Percentiles rank a stretch among this genome's conserved stretches.
These are phyloP conservation scores for Lophium mytilinum DNA, from an alignment of 495 filamentous ascomycete species.

Conservation along the genomic window DNA sequence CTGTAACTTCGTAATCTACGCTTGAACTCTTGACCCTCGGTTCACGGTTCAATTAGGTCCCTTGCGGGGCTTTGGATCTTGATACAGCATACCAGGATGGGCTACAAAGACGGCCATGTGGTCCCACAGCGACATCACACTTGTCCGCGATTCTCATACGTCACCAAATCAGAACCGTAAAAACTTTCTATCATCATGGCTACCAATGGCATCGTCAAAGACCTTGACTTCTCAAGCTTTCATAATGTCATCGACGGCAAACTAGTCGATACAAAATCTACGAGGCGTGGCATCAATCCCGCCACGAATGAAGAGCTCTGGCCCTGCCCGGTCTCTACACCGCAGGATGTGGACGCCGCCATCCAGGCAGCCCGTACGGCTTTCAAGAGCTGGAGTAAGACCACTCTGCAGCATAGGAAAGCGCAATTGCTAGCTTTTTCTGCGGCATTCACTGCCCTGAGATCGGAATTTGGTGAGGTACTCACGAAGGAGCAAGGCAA, in stretches of 20 bases:
- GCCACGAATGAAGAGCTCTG: background rate
- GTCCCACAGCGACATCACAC: background rate
- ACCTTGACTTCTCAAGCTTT: background rate
- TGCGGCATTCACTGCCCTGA: background rate
- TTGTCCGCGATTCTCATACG: background rate
- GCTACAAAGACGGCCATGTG: background rate
- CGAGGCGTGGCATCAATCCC: background rate
- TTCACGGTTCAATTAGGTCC: background rate
- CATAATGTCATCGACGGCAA: background rate
- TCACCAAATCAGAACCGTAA: background rate
- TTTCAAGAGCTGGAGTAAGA: background rate
- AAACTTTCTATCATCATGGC: background rate
- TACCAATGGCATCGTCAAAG: background rate
- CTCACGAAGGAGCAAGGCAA: constrained; percentile 3
- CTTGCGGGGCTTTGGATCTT: background rate
- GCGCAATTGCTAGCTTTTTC: background rate
- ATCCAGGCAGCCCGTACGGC: background rate
- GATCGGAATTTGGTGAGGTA: background rate
- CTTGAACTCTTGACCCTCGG: background rate
- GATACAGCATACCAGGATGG: background rate
- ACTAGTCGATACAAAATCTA: background rate
- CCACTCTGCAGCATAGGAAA: background rate
- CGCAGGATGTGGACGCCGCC: background rate
- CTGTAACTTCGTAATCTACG: too few species aligned
- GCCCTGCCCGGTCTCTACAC: background rate